A percentile compares a stretch with the other conserved stretches of the same genome.
Evolutionary conservation across 2,329 filamentous ascomycete genomes (phyloP).

Genomic region (Monosporascus cannonballus): DNA sequence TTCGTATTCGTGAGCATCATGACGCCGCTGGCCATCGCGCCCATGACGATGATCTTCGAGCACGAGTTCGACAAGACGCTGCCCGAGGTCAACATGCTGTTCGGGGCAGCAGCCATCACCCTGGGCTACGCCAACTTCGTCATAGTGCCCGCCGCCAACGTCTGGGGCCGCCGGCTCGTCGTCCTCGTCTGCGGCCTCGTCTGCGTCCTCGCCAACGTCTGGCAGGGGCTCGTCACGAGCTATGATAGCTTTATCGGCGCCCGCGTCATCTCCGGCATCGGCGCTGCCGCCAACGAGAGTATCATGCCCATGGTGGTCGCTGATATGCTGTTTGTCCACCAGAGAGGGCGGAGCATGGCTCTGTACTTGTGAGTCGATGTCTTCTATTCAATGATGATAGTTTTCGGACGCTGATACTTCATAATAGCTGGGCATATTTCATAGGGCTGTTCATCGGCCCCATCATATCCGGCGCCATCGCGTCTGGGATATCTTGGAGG

Average conservation of each 20-base stretch:
- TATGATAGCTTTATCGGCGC: conserved; percentile 26
- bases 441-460: conserved; percentile 27
- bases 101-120: conserved; percentile 26
- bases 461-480: conserved; percentile 27
- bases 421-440: conserved; percentile 24
- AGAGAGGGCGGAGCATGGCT: conserved; percentile 22
- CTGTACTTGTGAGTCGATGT: conserved; percentile 20
- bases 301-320: conserved; percentile 29
- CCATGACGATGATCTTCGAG: conserved; percentile 29
- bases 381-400: neutral
- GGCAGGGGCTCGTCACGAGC: conserved; percentile 24
- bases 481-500: conserved; percentile 22
- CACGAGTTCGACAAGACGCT: conserved; percentile 26
- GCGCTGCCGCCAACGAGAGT: conserved; percentile 26
- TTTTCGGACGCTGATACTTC: neutral
- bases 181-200: conserved; percentile 25
- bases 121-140: conserved; percentile 29
- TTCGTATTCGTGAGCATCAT: conserved; percentile 30
- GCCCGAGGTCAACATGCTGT: conserved; percentile 28
- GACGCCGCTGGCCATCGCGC: conserved; percentile 29
- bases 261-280: conserved; percentile 25
- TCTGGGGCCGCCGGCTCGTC: conserved; percentile 27
- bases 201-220: conserved; percentile 24
- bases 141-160: conserved; percentile 25
- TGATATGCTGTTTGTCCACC: conserved; percentile 26